Evolutionary conservation across 768 basidiomycete species (phyloP).

Genomic region (Suillus brevipes): DNA sequence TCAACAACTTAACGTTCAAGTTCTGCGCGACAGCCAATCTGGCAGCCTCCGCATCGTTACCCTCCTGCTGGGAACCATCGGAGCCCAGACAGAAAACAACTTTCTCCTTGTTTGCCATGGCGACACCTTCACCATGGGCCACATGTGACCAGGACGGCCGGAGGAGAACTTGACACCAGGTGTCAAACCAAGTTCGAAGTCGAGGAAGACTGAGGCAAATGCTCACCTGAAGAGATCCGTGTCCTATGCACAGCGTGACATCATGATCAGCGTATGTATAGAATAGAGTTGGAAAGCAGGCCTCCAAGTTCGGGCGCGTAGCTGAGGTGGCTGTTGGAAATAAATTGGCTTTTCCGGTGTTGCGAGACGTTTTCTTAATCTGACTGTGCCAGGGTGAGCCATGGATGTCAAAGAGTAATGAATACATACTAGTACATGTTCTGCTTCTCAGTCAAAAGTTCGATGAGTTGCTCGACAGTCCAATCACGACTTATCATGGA

Average conservation of each 20-base stretch:
- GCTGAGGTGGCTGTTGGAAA: constrained; percentile 90
- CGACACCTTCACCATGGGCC: constrained; percentile 87
- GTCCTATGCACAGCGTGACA: too few relatives aligned
- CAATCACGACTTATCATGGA: constrained; percentile 65
- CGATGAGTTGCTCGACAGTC: constrained; percentile 87
- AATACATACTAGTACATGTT: constrained; percentile 82
- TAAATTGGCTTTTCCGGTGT: constrained; percentile 77
- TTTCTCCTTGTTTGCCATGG: constrained; percentile 76
- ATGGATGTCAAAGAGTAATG: not conserved
- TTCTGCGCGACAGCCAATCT: constrained; percentile 81
- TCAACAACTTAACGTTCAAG: constrained; percentile 82
- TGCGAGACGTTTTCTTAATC: constrained; percentile 96
- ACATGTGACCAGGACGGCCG: constrained; percentile 90
- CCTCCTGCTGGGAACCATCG: constrained; percentile 90
- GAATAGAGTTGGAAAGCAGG: too few relatives aligned
- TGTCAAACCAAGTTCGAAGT: constrained; percentile 85
- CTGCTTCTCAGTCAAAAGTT: constrained; percentile 82
- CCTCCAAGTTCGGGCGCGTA: constrained; percentile 87
- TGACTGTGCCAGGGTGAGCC: constrained; percentile 55
- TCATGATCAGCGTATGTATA: too few relatives aligned
- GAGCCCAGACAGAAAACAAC: constrained; percentile 83
- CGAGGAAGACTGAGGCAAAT: too few relatives aligned
- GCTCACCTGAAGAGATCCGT: too few relatives aligned
- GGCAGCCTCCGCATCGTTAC: constrained; percentile 89
- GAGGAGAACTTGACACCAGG: constrained; percentile 95